Base-by-base conservation (phyloP, 2,329 filamentous ascomycete species). In the Alternaria postmessia region DNA sequence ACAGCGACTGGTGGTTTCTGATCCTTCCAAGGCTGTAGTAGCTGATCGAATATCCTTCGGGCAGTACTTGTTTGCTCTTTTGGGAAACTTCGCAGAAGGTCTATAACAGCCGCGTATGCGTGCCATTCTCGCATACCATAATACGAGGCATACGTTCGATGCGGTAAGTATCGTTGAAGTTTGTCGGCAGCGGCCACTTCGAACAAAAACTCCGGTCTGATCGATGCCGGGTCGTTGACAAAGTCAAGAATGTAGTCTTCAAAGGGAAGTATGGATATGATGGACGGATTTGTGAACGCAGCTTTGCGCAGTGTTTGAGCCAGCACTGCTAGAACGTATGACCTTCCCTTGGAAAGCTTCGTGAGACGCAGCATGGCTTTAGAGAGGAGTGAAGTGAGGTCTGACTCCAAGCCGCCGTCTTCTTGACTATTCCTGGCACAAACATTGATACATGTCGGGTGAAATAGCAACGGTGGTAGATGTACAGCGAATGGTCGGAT, bases 61-160 rank as follows among this genome's bases (percentile, higher is more conserved):
- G 70, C 69, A 22, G 75, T 54, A 3, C 48, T 38, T 2, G 63
- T n/a, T 54, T 79, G 68, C 3, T 59, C 59, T 26, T 56, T 36
- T n/a, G 75, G 73, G 5, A 82, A 70, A 14, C 80, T 74, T 51
- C 76, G 80, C 4, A 82, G 58, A 1, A 84, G 64, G 61, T 84
- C 82, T 28, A 84, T 74, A 9, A 83, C 70, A 11, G 78, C 78
- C 6, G 82, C 81, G 57, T 81, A 81, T 3, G 81, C 82, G 43
- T 78, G 64, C 63, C 77, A 78, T 56, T 82, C 80, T 8, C 78
- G 75, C 20, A 74, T 63, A 3, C 81, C 81, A 47, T 82, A 84
- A 63, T 83, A 84, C 5, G 75, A 77, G 4, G 73, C 67, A 60
- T 81, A 82, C 7, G 70, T 73, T 30, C 78, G 67, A 34, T 74